Conservation (phyloP, 2,329 filamentous ascomycete genomes). For the Sclerotinia glacialis region DNA sequence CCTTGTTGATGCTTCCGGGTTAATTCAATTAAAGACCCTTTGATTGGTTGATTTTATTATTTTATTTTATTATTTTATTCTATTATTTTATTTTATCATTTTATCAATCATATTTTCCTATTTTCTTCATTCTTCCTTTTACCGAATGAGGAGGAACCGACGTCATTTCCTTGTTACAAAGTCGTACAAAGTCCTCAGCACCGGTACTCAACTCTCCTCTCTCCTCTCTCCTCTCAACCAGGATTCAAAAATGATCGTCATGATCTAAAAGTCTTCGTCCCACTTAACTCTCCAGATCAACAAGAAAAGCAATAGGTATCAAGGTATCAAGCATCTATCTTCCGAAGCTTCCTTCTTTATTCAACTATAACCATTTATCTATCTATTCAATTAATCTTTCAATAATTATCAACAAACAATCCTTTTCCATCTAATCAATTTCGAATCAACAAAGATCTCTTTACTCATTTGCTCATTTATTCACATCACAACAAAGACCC, state of each 20-base stretch:
- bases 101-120: not conserved
- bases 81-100: not conserved
- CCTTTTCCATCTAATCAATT: not conserved
- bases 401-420: not conserved
- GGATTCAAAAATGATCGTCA: slow-evolving; percentile 11
- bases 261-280: not conserved
- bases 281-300: slow-evolving; percentile 12
- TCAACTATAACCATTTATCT: not conserved
- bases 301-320: slow-evolving; percentile 5
- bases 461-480: not conserved
- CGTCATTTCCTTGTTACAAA: slow-evolving; percentile 16
- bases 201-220: too few species aligned
- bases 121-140: not conserved
- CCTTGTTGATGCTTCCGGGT: slow-evolving; percentile 4
- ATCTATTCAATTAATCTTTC: not conserved
- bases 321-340: not conserved
- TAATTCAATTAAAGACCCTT: not conserved
- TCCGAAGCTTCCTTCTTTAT: not conserved
- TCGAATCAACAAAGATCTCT: not conserved
- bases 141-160: not conserved
- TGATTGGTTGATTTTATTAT: not conserved
- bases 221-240: not conserved
- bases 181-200: too few species aligned
- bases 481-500: slow-evolving; percentile 2
- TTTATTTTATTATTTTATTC: not conserved